Conservation (phyloP, 352 stramenopile species). For the Labyrinthula sp. region DNA sequence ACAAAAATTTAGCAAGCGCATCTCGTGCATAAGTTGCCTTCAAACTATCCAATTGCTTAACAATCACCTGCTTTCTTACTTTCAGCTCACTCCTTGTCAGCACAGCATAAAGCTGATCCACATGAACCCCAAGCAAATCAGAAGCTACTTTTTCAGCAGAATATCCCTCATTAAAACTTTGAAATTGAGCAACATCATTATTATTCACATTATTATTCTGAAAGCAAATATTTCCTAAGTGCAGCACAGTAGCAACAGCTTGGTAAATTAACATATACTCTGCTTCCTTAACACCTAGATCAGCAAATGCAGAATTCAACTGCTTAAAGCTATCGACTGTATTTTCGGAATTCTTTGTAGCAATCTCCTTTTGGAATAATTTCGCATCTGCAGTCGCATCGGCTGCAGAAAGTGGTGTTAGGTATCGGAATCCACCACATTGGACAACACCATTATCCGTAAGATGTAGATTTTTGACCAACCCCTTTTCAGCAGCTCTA, state of each 20-base stretch:
- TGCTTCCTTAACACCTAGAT: slow-evolving; percentile 44
- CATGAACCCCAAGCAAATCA: slow-evolving; percentile 46
- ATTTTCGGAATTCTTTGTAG: slow-evolving; percentile 7
- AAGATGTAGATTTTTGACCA: neutral
- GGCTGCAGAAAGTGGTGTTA: neutral
- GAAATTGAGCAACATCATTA: slow-evolving; percentile 50
- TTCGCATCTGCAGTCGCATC: neutral
- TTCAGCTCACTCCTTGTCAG: slow-evolving; percentile 60
- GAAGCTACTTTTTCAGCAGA: slow-evolving; percentile 40
- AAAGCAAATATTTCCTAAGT: slow-evolving; percentile 65
- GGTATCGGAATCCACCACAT: slow-evolving; percentile 15
- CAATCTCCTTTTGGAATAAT: neutral
- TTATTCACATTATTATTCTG: slow-evolving; percentile 58
- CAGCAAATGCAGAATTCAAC: slow-evolving; percentile 6
- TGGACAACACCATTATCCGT: neutral
- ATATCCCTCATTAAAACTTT: slow-evolving; percentile 44
- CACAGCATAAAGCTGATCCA: slow-evolving; percentile 45
- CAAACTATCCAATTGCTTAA: slow-evolving; percentile 49
- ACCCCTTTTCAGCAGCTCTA: neutral
- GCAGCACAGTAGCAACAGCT: slow-evolving; percentile 54
- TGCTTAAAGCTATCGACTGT: slow-evolving; percentile 2
- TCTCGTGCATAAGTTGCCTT: slow-evolving; percentile 49
- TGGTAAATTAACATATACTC: slow-evolving; percentile 55
- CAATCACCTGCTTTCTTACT: slow-evolving; percentile 55
- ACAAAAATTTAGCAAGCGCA: slow-evolving; percentile 61